Base-by-base conservation (phyloP, 129 eudicot genomes). In the Centella asiatica region DNA sequence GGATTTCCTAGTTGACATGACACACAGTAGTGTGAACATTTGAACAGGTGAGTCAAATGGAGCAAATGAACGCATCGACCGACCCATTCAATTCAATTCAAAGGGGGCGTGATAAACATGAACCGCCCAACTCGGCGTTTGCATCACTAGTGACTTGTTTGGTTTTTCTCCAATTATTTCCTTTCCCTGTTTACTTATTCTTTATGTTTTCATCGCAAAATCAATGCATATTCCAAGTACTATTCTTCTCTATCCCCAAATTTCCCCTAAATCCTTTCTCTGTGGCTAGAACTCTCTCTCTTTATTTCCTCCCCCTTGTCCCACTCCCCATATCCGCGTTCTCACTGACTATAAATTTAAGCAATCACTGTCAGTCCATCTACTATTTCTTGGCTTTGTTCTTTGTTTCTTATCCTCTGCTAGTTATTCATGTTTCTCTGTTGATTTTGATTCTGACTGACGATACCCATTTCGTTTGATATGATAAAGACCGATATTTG, bases 221-320 rank as follows among this genome's bases (percentile, higher is more conserved):
- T n/a, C n/a, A n/a, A n/a, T n/a, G n/a, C n/a, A 32, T 57, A 57
- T 57, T 57, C 44, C 44, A 13, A 31, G 12, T 42, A 17, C 17
- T 57, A 57, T 57, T 57, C 62, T 57, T 2, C 31, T 10, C 0
- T 15, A 18, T 63, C 33, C 20, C 45, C n/a, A n/a, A n/a, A n/a
- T n/a, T n/a, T 72, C 29, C 48, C 48, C 71, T 66, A 68, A 87
- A 83, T 83, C 85, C 77, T 73, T 49, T 80, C 76, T 66, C 24
- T 80, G 95, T 87, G 95, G 95, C 70, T 78, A 31, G 76, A 74
- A 80, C 76, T 54, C 81, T 66, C 64, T 56, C 66, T 51, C 72
- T 72, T 63, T 57, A 80, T 78, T 69, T 58, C 62, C 70, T 55
- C 1, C 39, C 11, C 46, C 33, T 39, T 19, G 39, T 56, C 54